These are phyloP conservation scores for Cafeteria roenbergensis DNA, from an alignment of 108 stramenopile species.

Conservation along the genomic window DNA sequence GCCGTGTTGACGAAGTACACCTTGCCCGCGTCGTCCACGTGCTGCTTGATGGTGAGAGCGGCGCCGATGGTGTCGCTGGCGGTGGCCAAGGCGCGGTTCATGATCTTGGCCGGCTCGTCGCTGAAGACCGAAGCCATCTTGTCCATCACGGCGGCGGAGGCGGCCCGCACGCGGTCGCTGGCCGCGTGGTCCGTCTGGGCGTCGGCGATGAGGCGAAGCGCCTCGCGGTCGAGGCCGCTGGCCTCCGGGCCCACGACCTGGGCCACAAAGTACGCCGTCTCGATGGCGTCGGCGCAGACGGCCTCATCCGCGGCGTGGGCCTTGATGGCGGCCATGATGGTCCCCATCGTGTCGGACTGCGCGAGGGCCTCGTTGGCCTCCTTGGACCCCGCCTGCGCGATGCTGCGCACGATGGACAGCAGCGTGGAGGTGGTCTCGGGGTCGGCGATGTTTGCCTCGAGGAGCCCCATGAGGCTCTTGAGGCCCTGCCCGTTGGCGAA, in stretches of 20 bases:
- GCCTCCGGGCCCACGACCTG: neutral
- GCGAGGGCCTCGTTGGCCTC: neutral
- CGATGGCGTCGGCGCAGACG: neutral
- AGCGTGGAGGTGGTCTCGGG: constrained; percentile 1
- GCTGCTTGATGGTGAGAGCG: constrained; percentile 1
- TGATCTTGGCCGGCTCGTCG: constrained; percentile 15
- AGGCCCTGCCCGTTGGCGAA: neutral
- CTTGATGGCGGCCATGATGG: constrained; percentile 8
- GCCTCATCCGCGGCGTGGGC: constrained; percentile 7
- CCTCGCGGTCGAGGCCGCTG: constrained; percentile 5
- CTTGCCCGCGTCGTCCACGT: constrained; percentile 14
- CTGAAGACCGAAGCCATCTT: neutral
- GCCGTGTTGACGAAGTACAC: constrained; percentile 11
- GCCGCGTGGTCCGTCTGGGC: neutral
- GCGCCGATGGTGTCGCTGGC: neutral
- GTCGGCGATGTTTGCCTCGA: constrained; percentile 10
- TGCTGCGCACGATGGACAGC: neutral
- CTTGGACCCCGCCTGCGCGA: neutral
- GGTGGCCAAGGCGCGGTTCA: neutral
- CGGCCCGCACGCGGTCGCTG: neutral
- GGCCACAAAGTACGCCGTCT: neutral
- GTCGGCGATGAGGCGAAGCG: constrained; percentile 4
- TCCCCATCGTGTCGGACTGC: neutral
- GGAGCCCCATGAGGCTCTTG: neutral
- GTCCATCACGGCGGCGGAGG: constrained; percentile 7